These are phyloP conservation scores for Lentinula aciculospora DNA, from an alignment of 768 basidiomycete species.

Conservation along the genomic window DNA sequence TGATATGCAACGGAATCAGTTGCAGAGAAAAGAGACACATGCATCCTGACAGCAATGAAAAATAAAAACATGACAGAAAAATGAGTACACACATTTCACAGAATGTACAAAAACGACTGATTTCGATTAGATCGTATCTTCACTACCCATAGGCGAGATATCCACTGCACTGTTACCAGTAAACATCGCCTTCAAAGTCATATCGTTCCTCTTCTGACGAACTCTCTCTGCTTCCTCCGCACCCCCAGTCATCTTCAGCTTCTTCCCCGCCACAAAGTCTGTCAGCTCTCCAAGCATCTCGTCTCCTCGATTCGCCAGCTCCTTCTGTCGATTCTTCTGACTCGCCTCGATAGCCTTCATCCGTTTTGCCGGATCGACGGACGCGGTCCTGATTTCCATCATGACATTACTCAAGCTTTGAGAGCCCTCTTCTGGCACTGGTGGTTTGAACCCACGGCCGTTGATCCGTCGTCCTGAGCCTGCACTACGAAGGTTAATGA, in stretches of 20 bases:
- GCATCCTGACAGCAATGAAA: neutral
- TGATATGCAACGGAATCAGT: neutral
- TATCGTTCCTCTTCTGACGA: slow-evolving; percentile 77
- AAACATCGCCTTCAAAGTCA: slow-evolving; percentile 90
- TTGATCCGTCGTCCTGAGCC: slow-evolving; percentile 30
- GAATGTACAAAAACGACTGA: neutral
- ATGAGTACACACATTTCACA: neutral
- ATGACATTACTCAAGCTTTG: slow-evolving; percentile 72
- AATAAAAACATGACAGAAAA: neutral
- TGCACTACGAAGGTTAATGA: slow-evolving; percentile 63
- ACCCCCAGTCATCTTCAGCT: slow-evolving; percentile 93
- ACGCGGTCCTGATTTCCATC: slow-evolving; percentile 83
- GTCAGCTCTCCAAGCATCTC: slow-evolving; percentile 80
- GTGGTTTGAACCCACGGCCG: slow-evolving; percentile 51
- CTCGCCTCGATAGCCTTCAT: slow-evolving; percentile 91
- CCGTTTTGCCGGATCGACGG: slow-evolving; percentile 76
- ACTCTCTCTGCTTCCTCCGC: slow-evolving; percentile 88
- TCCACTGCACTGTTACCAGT: slow-evolving; percentile 23
- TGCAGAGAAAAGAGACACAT: neutral
- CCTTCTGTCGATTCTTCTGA: slow-evolving; percentile 74
- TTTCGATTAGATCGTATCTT: slow-evolving; percentile 5
- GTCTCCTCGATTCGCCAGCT: slow-evolving; percentile 66
- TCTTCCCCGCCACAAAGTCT: slow-evolving; percentile 84
- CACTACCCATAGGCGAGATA: slow-evolving; percentile 14
- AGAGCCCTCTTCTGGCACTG: slow-evolving; percentile 61